These are phyloP conservation scores for Amanita thiersii DNA, from an alignment of 768 basidiomycete genomes.

Conservation along the genomic window DNA sequence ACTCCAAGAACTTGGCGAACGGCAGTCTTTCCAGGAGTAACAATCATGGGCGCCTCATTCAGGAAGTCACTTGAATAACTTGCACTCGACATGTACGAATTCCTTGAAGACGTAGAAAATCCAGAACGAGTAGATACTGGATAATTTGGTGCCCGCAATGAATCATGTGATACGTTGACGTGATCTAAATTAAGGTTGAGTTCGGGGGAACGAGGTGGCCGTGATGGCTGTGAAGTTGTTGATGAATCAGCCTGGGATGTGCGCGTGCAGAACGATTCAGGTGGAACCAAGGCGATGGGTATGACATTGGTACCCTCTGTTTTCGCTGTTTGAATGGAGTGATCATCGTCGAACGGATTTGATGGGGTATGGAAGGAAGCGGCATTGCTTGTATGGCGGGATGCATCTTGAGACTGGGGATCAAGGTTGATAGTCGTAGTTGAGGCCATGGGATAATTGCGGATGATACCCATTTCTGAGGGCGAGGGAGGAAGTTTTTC, in stretches of 20 bases:
- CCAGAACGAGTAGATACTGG: slow-evolving; percentile 49
- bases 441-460: slow-evolving; percentile 40
- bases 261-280: slow-evolving; percentile 34
- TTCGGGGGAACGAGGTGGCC: slow-evolving; percentile 52
- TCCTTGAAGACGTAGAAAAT: slow-evolving; percentile 45
- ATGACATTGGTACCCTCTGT: slow-evolving; percentile 82
- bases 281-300: slow-evolving; percentile 72
- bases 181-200: slow-evolving; percentile 57
- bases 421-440: slow-evolving; percentile 53
- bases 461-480: slow-evolving; percentile 31
- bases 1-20: slow-evolving; percentile 71
- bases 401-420: slow-evolving; percentile 34
- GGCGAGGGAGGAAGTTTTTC: slow-evolving; percentile 42
- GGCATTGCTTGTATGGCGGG: slow-evolving; percentile 34
- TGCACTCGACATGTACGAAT: slow-evolving; percentile 68
- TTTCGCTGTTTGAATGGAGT: slow-evolving; percentile 78
- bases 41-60: slow-evolving; percentile 75
- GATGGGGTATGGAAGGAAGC: slow-evolving; percentile 23
- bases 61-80: slow-evolving; percentile 75
- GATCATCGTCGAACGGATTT: slow-evolving; percentile 72
- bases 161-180: slow-evolving; percentile 50
- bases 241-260: slow-evolving; percentile 21
- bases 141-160: slow-evolving; percentile 29
- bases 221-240: slow-evolving; percentile 33
- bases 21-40: slow-evolving; percentile 56